Percentiles rank a stretch among this genome's conserved stretches.
Conservation (phyloP, 257 asterid species). For the Nicotiana benthamiana region DNA sequence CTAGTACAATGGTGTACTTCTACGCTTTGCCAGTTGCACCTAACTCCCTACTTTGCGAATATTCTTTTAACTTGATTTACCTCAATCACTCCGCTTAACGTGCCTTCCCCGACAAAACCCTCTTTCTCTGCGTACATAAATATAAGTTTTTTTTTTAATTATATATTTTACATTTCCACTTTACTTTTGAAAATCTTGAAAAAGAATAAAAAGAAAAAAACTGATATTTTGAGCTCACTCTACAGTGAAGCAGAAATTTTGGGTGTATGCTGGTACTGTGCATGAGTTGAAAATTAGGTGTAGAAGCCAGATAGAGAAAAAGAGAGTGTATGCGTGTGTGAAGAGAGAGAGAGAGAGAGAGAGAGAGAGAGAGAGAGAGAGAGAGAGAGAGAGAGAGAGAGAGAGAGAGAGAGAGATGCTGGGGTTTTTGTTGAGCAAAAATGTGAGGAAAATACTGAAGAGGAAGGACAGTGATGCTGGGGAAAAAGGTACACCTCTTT, state of each 20-base stretch:
- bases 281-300: background rate
- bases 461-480: conserved; percentile 98
- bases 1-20: background rate
- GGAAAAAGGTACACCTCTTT: conserved; percentile 49
- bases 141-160: background rate
- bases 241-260: background rate
- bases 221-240: background rate
- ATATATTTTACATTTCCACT: background rate
- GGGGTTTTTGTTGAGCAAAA: conserved; percentile 55
- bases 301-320: background rate
- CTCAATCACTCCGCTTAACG: background rate
- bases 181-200: too few species aligned
- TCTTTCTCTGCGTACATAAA: background rate
- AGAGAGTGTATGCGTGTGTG: background rate
- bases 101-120: background rate
- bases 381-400: background rate
- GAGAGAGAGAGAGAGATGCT: conserved; percentile 28
- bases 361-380: background rate
- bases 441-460: conserved; percentile 79
- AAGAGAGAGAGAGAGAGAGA: too few species aligned
- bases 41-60: background rate
- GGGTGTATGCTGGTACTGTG: background rate
- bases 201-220: background rate
- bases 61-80: background rate
- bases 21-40: background rate